Percentiles rank a stretch among this genome's conserved stretches.
Conservation (phyloP, 345 rosid species). For the Eucalyptus cloeziana region DNA sequence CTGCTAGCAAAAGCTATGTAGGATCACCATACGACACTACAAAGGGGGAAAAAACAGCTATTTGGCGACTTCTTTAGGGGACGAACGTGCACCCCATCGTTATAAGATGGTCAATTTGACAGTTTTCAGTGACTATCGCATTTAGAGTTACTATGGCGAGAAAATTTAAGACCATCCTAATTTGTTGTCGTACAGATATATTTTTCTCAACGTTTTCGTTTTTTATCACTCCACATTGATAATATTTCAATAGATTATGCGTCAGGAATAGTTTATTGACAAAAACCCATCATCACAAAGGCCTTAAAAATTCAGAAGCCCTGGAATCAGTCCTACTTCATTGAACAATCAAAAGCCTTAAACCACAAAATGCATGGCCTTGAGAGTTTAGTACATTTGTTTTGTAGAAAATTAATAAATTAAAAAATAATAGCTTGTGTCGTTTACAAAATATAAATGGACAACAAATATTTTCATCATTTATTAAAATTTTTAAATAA, state of each 20-base stretch:
- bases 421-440: no score
- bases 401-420: neutral
- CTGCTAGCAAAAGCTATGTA: neutral
- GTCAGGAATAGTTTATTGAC: neutral
- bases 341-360: neutral
- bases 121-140: neutral
- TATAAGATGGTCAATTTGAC: neutral
- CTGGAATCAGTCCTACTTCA: neutral
- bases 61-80: neutral
- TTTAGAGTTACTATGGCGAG: neutral
- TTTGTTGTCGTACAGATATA: neutral
- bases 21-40: neutral
- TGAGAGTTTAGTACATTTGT: no score
- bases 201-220: neutral
- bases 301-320: neutral
- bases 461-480: no score
- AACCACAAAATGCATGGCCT: neutral
- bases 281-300: neutral
- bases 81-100: neutral
- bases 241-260: neutral
- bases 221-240: neutral
- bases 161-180: neutral
- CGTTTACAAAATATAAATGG: no score
- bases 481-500: no score
- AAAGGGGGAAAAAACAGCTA: neutral